Base-by-base conservation (phyloP, 805 yeast genomes). In the Metschnikowia gelsemii region DNA sequence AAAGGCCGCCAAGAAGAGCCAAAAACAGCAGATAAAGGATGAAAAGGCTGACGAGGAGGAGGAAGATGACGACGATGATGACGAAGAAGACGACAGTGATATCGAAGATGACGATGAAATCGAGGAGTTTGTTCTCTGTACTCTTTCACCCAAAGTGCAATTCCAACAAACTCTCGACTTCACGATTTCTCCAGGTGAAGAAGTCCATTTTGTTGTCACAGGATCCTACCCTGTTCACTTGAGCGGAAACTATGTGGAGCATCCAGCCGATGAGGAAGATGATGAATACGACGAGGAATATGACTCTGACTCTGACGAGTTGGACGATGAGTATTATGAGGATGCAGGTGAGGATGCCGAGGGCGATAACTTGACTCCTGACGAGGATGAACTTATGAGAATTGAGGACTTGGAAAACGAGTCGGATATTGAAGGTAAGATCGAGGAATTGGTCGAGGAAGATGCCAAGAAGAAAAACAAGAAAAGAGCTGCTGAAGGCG, bases 181-280 rank as follows among this genome's bases (percentile, higher is more conserved):
- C 52, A 87, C 95, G 59, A 84, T 93, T 59, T 78, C 84, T 41
- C 96, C 98, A 59, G 91, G 82, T 59, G 99, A 93, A 72, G 96
- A 90, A 61, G 88, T 93, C 48, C 82, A 75, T 73, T 93, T 93
- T 61, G 95, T 88, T 60, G 97, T 87, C 43, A 85, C 96, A 48
- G 99, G 99, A 61, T 88, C 97, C 20, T 91, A 89, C 74, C 85
- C 95, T 52, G 76, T 93, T 52, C 95, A 91, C 66, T 73, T 93
- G 57, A 75, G 87, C 54, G 99, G 99, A 74, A 91, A 93, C 82
- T 89, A 84, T 70, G 84, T 93, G 61, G 95, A 87, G 67, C 96
- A 90, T 68, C 97, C 98, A 65, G 87, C 81, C 58, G 96, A 90
- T 59, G 79, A 73, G 31, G 38, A 34, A 12, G 38, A 34, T 20